These are phyloP conservation scores for Citrus reticulata DNA, from an alignment of 345 rosid genomes.

Conservation along the genomic window DNA sequence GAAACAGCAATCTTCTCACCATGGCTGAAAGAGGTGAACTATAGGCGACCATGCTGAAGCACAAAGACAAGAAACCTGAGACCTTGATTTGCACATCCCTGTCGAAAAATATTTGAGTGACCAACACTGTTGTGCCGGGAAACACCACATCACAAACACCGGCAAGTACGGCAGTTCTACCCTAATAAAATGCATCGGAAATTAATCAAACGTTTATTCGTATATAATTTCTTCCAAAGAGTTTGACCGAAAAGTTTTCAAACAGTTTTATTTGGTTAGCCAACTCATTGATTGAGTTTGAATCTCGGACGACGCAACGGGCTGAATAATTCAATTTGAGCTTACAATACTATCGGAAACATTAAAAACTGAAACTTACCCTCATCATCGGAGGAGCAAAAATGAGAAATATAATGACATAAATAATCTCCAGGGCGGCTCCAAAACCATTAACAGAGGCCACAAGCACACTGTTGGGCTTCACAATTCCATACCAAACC, in stretches of 20 bases:
- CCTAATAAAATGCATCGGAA: conserved; percentile 17
- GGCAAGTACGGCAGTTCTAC: conserved; percentile 35
- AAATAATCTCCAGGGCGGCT: conserved; percentile 45
- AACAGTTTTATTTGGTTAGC: too few relatives aligned
- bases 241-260: too few relatives aligned
- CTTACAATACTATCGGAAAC: neutral
- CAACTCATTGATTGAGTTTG: too few relatives aligned
- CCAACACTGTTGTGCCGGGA: conserved; percentile 38
- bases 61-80: conserved; percentile 52
- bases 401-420: conserved; percentile 50
- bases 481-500: conserved; percentile 72
- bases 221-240: too few relatives aligned
- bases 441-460: conserved; percentile 86
- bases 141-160: conserved; percentile 51
- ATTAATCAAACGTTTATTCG: neutral
- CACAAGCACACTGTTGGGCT: conserved; percentile 62
- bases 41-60: conserved; percentile 58
- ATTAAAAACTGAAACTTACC: conserved; percentile 21
- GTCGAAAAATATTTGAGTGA: conserved; percentile 35
- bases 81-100: conserved; percentile 42
- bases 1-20: conserved; percentile 28
- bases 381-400: conserved; percentile 51
- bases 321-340: too few relatives aligned
- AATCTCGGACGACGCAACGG: too few relatives aligned
- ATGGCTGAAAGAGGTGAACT: conserved; percentile 82